Percentiles rank a stretch among this genome's conserved stretches.
Evolutionary conservation across 805 yeast genomes (phyloP).

Genomic region (Kodamaea sagamina): DNA sequence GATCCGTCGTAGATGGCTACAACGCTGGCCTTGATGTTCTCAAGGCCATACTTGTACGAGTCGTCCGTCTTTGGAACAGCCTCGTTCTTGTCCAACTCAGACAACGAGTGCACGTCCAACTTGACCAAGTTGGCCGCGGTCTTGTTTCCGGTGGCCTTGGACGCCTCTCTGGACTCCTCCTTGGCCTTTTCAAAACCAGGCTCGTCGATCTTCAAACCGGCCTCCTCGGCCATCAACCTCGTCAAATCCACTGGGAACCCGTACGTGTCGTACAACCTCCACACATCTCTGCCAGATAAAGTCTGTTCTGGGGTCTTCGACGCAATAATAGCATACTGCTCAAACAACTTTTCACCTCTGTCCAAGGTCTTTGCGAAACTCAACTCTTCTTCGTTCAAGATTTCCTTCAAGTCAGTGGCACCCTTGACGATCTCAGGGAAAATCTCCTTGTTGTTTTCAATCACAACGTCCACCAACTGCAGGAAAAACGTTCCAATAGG

Average conservation of each 20-base stretch:
- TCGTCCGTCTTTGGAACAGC: constrained; percentile 82
- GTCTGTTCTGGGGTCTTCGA: constrained; percentile 71
- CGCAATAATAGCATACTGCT: constrained; percentile 86
- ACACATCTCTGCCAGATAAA: constrained; percentile 90
- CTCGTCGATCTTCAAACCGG: constrained; percentile 89
- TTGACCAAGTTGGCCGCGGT: constrained; percentile 63
- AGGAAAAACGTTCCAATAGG: constrained; percentile 95
- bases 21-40: constrained; percentile 67
- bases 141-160: constrained; percentile 77
- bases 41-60: constrained; percentile 69
- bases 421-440: constrained; percentile 89
- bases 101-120: constrained; percentile 88
- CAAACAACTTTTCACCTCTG: constrained; percentile 96
- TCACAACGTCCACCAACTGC: constrained; percentile 87
- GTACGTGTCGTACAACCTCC: constrained; percentile 98
- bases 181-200: constrained; percentile 90
- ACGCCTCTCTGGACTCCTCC: constrained; percentile 88
- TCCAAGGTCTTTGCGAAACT: constrained; percentile 94
- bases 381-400: constrained; percentile 92
- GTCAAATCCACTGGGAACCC: constrained; percentile 99
- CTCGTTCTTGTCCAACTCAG: constrained; percentile 61
- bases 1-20: constrained; percentile 71
- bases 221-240: constrained; percentile 97
- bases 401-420: constrained; percentile 77
- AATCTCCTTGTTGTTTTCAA: constrained; percentile 79